These are phyloP conservation scores for Penicillium brevicompactum DNA, from an alignment of 2,329 filamentous ascomycete genomes.

Conservation along the genomic window DNA sequence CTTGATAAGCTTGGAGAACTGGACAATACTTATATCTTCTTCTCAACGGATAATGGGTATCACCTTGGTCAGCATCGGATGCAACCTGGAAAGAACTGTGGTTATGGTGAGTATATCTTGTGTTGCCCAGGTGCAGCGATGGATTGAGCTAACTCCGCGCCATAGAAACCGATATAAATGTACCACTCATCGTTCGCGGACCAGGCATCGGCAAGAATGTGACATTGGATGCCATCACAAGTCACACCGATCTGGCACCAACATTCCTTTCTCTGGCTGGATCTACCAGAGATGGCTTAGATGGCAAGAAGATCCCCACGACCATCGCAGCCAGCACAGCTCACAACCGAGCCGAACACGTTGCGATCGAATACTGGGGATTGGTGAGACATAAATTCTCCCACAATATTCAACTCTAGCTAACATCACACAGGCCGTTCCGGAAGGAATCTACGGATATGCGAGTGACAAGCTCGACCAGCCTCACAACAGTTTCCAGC, in stretches of 20 bases:
- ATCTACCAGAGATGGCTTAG: conserved; percentile 52
- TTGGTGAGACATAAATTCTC: conserved; percentile 14
- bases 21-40: conserved; percentile 60
- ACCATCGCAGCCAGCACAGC: conserved; percentile 28
- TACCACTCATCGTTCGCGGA: conserved; percentile 61
- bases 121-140: too few species aligned
- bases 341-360: conserved; percentile 52
- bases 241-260: conserved; percentile 65
- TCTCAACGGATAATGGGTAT: conserved; percentile 62
- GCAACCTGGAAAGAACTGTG: conserved; percentile 59
- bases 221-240: conserved; percentile 53
- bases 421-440: conserved; percentile 20
- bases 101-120: conserved; percentile 49
- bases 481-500: conserved; percentile 27
- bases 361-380: conserved; percentile 63
- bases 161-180: conserved; percentile 52
- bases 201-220: conserved; percentile 53
- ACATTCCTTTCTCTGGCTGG: conserved; percentile 55
- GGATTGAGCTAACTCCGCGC: neutral
- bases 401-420: neutral
- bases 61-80: conserved; percentile 62
- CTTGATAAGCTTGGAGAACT: conserved; percentile 45
- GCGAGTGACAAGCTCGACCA: conserved; percentile 20
- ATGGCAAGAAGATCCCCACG: conserved; percentile 56
- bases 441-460: conserved; percentile 32